Evolutionary conservation across 371 early-diverging fungal species (phyloP).

Genomic region (Capillidium heterosporum): DNA sequence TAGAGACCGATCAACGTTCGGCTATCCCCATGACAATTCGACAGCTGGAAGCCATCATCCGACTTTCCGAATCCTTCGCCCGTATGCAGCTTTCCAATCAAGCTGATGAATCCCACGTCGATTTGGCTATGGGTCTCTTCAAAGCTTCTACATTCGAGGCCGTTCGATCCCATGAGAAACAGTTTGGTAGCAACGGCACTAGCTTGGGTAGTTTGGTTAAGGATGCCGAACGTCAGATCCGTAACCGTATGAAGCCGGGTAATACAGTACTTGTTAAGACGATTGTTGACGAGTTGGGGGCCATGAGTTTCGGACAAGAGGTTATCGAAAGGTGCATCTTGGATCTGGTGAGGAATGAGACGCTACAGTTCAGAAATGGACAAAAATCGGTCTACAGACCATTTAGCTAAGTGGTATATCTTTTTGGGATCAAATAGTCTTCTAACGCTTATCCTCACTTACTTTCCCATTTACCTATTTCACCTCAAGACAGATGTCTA

Average conservation of each 20-base stretch:
- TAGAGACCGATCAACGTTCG: conserved; percentile 48
- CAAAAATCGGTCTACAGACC: conserved; percentile 24
- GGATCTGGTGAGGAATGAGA: conserved; percentile 65
- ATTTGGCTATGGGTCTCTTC: conserved; percentile 98
- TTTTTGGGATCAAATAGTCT: background rate
- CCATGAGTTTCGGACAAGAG: conserved; percentile 40
- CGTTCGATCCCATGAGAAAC: conserved; percentile 58
- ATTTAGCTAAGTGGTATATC: background rate
- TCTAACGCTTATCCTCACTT: no score
- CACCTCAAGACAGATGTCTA: no score
- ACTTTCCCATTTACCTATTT: no score
- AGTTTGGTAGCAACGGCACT: background rate
- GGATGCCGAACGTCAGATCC: conserved; percentile 30
- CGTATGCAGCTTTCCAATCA: conserved; percentile 87
- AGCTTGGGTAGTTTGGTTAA: conserved; percentile 49
- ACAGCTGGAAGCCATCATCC: conserved; percentile 98
- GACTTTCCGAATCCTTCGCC: conserved; percentile 97
- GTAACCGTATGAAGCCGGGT: background rate
- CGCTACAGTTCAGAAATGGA: conserved; percentile 65
- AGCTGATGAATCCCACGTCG: conserved; percentile 84
- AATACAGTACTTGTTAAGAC: background rate
- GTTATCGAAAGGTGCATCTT: conserved; percentile 58
- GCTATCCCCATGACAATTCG: conserved; percentile 98
- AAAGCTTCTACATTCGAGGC: conserved; percentile 97
- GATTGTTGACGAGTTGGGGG: background rate